These are phyloP conservation scores for Paramecium caudatum DNA, from an alignment of 73 alveolate species.

Conservation along the genomic window DNA sequence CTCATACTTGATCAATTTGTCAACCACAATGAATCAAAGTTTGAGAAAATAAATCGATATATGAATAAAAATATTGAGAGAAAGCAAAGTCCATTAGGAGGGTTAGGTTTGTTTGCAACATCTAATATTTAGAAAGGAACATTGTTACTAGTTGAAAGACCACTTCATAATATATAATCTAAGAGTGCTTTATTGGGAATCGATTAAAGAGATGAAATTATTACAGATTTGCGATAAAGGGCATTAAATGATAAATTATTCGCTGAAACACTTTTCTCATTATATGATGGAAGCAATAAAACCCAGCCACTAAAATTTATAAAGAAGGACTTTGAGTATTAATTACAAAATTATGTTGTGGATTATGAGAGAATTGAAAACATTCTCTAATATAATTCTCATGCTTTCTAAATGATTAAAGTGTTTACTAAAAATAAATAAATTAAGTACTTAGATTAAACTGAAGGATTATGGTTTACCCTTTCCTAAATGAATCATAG, in stretches of 20 bases:
- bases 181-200: not conserved
- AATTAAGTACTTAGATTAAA: constrained; percentile 6
- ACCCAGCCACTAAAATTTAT: not conserved
- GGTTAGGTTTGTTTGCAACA: not conserved
- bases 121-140: constrained; percentile 6
- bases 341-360: not conserved
- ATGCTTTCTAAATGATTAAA: constrained; percentile 19
- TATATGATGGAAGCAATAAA: constrained; percentile 41
- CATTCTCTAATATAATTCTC: constrained; percentile 4
- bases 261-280: constrained; percentile 4
- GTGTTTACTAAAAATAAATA: not conserved
- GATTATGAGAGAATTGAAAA: constrained; percentile 23
- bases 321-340: constrained; percentile 18
- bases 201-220: not conserved
- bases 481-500: constrained; percentile 38
- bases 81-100: constrained; percentile 29
- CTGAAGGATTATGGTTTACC: constrained; percentile 38
- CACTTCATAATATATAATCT: not conserved
- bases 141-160: constrained; percentile 5
- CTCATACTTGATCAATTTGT: not conserved
- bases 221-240: not conserved
- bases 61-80: not conserved
- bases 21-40: not conserved
- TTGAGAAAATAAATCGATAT: not conserved
- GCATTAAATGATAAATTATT: constrained; percentile 10